Conservation (phyloP, 2,329 filamentous ascomycete species). For the Penicillium janthinellum region DNA sequence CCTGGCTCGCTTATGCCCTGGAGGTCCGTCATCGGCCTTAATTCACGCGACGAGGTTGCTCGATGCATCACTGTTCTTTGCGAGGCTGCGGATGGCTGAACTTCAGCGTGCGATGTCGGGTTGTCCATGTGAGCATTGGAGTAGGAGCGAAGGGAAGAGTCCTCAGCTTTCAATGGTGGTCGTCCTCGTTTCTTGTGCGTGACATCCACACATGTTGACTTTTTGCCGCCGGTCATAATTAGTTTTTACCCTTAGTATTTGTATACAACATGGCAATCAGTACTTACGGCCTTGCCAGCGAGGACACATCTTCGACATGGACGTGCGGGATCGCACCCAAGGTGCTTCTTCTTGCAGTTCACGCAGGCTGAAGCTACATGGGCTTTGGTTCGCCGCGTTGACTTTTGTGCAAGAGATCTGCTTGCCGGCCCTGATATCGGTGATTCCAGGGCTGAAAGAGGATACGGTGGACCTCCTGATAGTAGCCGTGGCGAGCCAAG, state of each 20-base stretch:
- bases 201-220: slow-evolving; percentile 49
- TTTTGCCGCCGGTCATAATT: neutral
- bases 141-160: slow-evolving; percentile 38
- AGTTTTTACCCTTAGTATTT: neutral
- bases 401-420: slow-evolving; percentile 38
- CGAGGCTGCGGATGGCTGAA: slow-evolving; percentile 24
- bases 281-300: slow-evolving; percentile 49
- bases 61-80: slow-evolving; percentile 34
- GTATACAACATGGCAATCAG: neutral
- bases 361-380: slow-evolving; percentile 53
- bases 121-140: slow-evolving; percentile 32
- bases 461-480: slow-evolving; percentile 27
- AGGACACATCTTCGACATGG: slow-evolving; percentile 51
- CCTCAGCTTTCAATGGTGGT: slow-evolving; percentile 47
- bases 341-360: slow-evolving; percentile 53
- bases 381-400: slow-evolving; percentile 49
- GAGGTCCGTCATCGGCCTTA: slow-evolving; percentile 42
- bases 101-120: slow-evolving; percentile 27
- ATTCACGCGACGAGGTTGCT: slow-evolving; percentile 41
- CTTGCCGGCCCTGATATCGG: slow-evolving; percentile 24
- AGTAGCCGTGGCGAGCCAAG: slow-evolving; percentile 19
- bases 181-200: slow-evolving; percentile 52
- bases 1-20: slow-evolving; percentile 29
- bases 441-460: slow-evolving; percentile 27
- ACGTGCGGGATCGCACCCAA: slow-evolving; percentile 49